Evolutionary conservation across 2,329 filamentous ascomycete species (phyloP), one percentile per base, ranked within the genome.

Genomic region (Colletotrichum lindemuthianum): DNA sequence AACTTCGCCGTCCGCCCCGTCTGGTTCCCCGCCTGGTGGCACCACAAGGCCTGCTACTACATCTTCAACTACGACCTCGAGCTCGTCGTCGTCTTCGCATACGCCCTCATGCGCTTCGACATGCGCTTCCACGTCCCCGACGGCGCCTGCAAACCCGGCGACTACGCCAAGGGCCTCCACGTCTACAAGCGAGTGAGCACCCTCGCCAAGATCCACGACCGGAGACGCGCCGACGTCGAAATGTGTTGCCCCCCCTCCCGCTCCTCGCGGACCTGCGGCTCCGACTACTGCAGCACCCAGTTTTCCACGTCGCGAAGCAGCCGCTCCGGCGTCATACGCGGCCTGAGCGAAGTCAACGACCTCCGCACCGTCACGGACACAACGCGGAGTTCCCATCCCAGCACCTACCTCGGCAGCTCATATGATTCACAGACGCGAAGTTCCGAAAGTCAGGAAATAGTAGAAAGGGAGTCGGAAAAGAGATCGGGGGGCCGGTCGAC

Each of bases 51-150:
- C 2, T 87, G 86, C 70, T 97, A 93, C 80, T 97, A 96, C 79
- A 78, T 88, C 72, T 92, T 96, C 80, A 91, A 92, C 78, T 96
- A 92, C 72, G 80, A 79, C 13, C 81, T 94, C 41, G 93, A 97
- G 76, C 79, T 94, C 44, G 72, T 90, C 32, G 87, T 93, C 41
- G 83, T 95, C 5, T 84, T 83, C 57, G 78, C 89, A 8, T 95
- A 92, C 76, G 83, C 89, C 0, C 72, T 90, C 13, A 76, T 84
- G 16, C 85, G 93, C 37, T 88, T 96, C 66, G 93, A 97, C 74
- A 82, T 84, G 66, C 86, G 91, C 45, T 96, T 95, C 79, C 84
- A 90, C 49, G 45, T 66, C 49, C 63, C 63, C 60, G 80, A 96
- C 73, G 90, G 90, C 48, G 88, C 88, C 72, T 83, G 83, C 48